Base-by-base conservation (phyloP, 2,329 filamentous ascomycete species). In the Calonectria naviculata region DNA sequence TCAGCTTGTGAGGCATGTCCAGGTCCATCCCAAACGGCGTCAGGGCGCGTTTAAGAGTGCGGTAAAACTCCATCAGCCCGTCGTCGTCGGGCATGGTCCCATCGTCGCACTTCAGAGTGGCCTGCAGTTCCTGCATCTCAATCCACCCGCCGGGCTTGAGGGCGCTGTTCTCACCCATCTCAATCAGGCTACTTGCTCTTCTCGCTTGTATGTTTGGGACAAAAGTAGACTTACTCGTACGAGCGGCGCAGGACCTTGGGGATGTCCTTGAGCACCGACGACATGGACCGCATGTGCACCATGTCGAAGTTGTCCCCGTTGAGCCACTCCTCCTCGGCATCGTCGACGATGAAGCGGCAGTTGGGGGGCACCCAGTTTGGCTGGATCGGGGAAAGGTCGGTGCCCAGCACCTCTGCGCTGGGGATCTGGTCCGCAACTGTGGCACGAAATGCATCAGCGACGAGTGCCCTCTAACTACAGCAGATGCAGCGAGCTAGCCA, bases 341-440 rank as follows among this genome's bases (percentile, higher is more conserved):
- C 61, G 44, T 64, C 61, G 31, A 64, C 31, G 42, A 64, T 49
- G 31, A 64, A 64, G 29, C 44, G 41, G 21, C 44, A 49, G 46
- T 54, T 65, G 0, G 62, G 62, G 8, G 62, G 62, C 12, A 65
- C 26, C 62, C 62, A 65, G 7, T 38, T 24, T 17, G 62, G 46
- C 34, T 65, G 62, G 46, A 65, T 54, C 15, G 46, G 62, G 3
- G 31, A 41, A 24, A 65, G 62, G 26, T 65, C 62, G 8, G 42
- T 41, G 26, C 62, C 62, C 21, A 49, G 31, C 13, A 65, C 34
- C 26, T 65, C 24, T 36, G 62, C 62, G 26, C 44, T 52, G 46
- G 62, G 62, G n/a, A 52, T 29, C 36, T 65, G 31, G 31, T 65
- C 62, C 29, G 44, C 62, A n/a, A 65, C 62, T 65, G n/a, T 28